A percentile compares a stretch with the other conserved stretches of the same genome.
Conservation (phyloP, 139 green algal genomes). For the Pleodorina starrii region DNA sequence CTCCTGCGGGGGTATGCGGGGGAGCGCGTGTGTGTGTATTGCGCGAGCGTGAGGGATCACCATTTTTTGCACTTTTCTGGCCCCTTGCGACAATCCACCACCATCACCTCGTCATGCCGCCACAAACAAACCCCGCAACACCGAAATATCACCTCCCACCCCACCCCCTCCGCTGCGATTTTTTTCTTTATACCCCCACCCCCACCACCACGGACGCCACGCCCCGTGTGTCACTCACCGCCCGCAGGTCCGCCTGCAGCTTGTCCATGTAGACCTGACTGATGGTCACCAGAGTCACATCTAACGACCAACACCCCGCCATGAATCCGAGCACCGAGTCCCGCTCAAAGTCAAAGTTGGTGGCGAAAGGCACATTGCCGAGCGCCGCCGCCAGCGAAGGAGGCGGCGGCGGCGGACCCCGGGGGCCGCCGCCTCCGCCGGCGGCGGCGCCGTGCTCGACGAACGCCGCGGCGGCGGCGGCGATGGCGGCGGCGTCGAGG, state of each 20-base stretch:
- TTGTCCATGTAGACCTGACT: slow-evolving; percentile 55
- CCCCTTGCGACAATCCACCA: too few relatives aligned
- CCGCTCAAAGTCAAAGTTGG: slow-evolving; percentile 39
- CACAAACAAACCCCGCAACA: too few relatives aligned
- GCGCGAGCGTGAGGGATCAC: too few relatives aligned
- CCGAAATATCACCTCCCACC: too few relatives aligned
- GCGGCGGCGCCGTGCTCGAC: neutral
- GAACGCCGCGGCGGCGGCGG: neutral
- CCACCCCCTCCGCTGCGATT: too few relatives aligned
- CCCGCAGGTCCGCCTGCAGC: slow-evolving; percentile 42
- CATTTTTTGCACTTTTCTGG: too few relatives aligned
- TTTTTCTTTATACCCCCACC: too few relatives aligned
- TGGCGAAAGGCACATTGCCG: neutral
- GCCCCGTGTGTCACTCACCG: too few relatives aligned
- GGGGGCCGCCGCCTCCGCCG: neutral
- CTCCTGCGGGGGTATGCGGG: too few relatives aligned
- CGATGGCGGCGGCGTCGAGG: neutral
- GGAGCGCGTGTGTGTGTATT: too few relatives aligned
- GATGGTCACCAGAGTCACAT: slow-evolving; percentile 52
- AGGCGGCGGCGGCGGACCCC: neutral
- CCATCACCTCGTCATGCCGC: too few relatives aligned
- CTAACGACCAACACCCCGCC: slow-evolving; percentile 17
- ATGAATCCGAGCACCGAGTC: slow-evolving; percentile 51
- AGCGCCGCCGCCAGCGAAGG: slow-evolving; percentile 5
- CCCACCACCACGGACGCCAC: too few relatives aligned